Evolutionary conservation across 345 rosid species (phyloP), one percentile per base, ranked within the genome.

Genomic region (Fremontodendron californicum): DNA sequence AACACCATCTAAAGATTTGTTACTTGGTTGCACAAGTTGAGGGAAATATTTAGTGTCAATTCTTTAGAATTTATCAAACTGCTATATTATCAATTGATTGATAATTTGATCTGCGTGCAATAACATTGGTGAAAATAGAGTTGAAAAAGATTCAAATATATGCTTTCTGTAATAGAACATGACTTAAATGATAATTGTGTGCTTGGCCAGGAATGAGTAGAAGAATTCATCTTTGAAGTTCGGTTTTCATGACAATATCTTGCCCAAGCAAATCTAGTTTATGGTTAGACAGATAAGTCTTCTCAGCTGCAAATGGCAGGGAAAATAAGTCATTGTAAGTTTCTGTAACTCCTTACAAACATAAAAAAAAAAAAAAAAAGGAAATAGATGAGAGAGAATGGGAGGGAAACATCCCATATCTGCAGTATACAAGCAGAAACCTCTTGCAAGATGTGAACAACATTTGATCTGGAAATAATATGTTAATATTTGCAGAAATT

Each of bases 381-480:
- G 3, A 39, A 65, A 65, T 5, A 64, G 37, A 43, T n/a, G 57
- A 40, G 49, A 29, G 9, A 15, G 25, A 74, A 74, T 60, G 39
- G 37, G 29, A 33, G 51, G 42, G 25, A 48, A 61, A 75, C 55
- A 27, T 63, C 51, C 51, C 67, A 18, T 61, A 61, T 18, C 18
- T 29, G 9, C 18, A 1, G 21, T 29, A 27, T 61, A 29, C 49
- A n/a, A 12, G 75, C 63, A 55, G 31, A 37, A 57, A 42, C 5
- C 31, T 55, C 19, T 29, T 39, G 52, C 72, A 67, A 68, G 35
- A 45, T 74, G 66, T 55, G n/a, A 74, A 55, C 54, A 58, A 23
- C 77, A 58, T 74, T 74, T 74, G 54, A 74, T 60, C 45, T 61
- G 40, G 40, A 62, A 74, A 60, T 74, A 58, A 60, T 45, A 4